These are phyloP conservation scores for Teunomyces panamensis DNA, from an alignment of 805 yeast species.

Conservation along the genomic window DNA sequence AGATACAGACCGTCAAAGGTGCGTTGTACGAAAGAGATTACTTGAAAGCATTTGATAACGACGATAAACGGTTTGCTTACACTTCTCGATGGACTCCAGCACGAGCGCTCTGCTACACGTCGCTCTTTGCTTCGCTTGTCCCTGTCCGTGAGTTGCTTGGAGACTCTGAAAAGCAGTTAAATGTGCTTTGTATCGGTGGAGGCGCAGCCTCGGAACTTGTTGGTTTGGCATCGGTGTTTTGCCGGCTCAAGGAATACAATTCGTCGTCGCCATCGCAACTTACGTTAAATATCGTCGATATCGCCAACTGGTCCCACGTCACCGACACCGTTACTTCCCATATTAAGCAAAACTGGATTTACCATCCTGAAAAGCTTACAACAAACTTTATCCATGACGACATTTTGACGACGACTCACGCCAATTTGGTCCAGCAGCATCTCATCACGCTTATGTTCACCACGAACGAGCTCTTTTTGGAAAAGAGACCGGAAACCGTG, in stretches of 20 bases:
- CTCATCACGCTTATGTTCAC: constrained; percentile 77
- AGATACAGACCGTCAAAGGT: constrained; percentile 68
- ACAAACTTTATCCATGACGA: constrained; percentile 30
- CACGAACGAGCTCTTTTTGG: constrained; percentile 80
- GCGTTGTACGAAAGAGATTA: constrained; percentile 71
- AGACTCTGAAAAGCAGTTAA: constrained; percentile 25
- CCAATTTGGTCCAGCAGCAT: constrained; percentile 23
- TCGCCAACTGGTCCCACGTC: constrained; percentile 72
- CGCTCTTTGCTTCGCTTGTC: constrained; percentile 55
- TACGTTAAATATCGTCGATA: constrained; percentile 60
- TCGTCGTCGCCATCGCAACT: constrained; percentile 34
- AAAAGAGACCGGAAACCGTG: constrained; percentile 59
- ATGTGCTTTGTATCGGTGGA: constrained; percentile 72
- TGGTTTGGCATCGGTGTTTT: constrained; percentile 58
- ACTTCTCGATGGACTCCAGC: constrained; percentile 86
- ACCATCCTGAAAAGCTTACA: constrained; percentile 27
- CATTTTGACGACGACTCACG: constrained; percentile 16
- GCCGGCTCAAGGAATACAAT: constrained; percentile 33
- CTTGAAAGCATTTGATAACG: constrained; percentile 61
- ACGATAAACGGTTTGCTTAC: constrained; percentile 68
- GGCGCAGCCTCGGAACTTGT: constrained; percentile 87
- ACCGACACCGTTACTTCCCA: constrained; percentile 43
- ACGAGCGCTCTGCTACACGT: constrained; percentile 69
- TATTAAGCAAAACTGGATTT: constrained; percentile 54
- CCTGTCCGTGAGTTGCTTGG: constrained; percentile 38